A percentile compares a stretch with the other conserved stretches of the same genome.
Evolutionary conservation across 208 protist genomes (phyloP).

Genomic region (Acanthamoeba lenticulata): DNA sequence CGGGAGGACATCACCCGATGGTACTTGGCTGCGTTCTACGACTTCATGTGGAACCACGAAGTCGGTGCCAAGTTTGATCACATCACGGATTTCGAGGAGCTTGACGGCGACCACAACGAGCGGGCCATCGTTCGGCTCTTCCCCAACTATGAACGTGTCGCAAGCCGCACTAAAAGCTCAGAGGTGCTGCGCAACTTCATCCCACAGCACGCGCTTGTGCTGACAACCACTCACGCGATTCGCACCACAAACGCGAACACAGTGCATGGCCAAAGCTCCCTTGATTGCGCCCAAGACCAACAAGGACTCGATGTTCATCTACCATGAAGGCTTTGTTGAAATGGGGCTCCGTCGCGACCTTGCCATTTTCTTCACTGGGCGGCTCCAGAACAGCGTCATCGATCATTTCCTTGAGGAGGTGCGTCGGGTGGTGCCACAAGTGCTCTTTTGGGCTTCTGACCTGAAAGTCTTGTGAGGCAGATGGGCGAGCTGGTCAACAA

Average conservation of each 20-base stretch:
- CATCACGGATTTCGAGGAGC: constrained; percentile 15
- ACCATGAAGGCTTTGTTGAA: constrained; percentile 1
- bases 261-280: constrained; percentile 24
- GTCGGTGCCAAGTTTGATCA: neutral
- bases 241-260: neutral
- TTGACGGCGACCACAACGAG: neutral
- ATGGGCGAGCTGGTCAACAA: neutral
- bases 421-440: too few relatives aligned
- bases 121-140: neutral
- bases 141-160: neutral
- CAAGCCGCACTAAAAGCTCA: neutral
- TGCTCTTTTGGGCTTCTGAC: neutral
- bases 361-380: neutral
- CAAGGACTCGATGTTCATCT: constrained; percentile 34
- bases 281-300: neutral
- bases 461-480: neutral
- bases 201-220: neutral
- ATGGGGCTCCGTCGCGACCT: neutral
- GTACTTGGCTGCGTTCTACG: neutral
- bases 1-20: neutral
- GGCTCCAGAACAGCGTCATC: too few relatives aligned
- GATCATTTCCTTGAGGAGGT: neutral
- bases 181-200: neutral
- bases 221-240: neutral
- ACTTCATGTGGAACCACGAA: constrained; percentile 37